Base-by-base conservation (phyloP, 1,139 yeast species). In the Sugiyamaella castrensis region DNA sequence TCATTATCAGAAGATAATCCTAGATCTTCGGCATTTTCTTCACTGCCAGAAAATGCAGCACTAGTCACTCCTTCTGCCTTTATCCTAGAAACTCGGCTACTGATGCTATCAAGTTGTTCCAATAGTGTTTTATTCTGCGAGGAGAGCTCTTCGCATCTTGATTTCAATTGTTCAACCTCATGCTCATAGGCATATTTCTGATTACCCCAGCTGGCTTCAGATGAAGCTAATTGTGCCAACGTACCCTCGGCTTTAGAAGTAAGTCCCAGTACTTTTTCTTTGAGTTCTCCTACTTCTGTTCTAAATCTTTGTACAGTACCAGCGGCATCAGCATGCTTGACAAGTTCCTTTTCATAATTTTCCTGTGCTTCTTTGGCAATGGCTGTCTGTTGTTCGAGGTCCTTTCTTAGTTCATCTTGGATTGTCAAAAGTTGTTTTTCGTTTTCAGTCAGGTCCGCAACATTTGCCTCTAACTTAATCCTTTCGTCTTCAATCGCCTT, bases 51-150 rank as follows among this genome's bases (percentile, higher is more conserved):
- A 13, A 26, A 45, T 11, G 19, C 37, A n/a, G 28, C 28, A 2
- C 15, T 44, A 7, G 33, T 16, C n/a, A 28, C n/a, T 16, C 28
- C 43, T 11, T 39, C 51, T 2, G 37, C 34, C 16, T 31, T 39
- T 24, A 32, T 40, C 26, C 46, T 47, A 4, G 38, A 36, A 12
- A 43, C 52, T 9, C 50, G 35, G 10, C 27, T 44, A 40, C 48
- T 52, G 26, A 50, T 45, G 13, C 65, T 61, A 53, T 87, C 95
- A 35, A 88, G 68, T 64, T 87, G 95, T 56, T 81, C 83, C 58
- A 84, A 76, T 30, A 87, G 70, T 10, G 87, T 71, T 43, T 77
- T 72, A 62, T 87, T 86, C 61, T 87, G 95, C 19, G 79, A 73
- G 29, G 78, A 71, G 42, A 86, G 67, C 49, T 84, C 92, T 27